A percentile compares a stretch with the other conserved stretches of the same genome.
These are phyloP conservation scores for Haplosporangium sp. DNA, from an alignment of 371 early-diverging fungal genomes.

Conservation along the genomic window DNA sequence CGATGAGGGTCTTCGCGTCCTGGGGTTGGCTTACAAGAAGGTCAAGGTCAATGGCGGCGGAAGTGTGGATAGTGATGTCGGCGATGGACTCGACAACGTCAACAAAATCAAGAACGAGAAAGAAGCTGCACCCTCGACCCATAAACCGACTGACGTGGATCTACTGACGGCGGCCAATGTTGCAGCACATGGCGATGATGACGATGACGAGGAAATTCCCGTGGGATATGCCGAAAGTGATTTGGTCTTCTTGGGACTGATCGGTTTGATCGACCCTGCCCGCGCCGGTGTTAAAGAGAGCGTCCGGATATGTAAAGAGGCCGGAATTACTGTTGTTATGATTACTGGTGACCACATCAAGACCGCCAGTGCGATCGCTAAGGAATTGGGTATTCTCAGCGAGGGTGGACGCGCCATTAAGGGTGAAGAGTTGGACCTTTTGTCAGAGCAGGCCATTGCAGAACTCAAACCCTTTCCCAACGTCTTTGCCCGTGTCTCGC, in stretches of 20 bases:
- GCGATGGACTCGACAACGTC: constrained; percentile 57
- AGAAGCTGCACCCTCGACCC: constrained; percentile 36
- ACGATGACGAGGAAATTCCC: constrained; percentile 46
- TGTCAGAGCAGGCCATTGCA: constrained; percentile 70
- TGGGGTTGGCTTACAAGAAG: constrained; percentile 74
- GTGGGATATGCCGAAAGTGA: constrained; percentile 61
- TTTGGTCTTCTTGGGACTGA: constrained; percentile 79
- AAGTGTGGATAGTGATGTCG: constrained; percentile 49
- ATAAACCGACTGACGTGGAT: constrained; percentile 41
- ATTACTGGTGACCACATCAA: constrained; percentile 84
- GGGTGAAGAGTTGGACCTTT: constrained; percentile 70
- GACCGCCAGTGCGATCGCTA: constrained; percentile 81
- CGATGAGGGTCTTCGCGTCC: constrained; percentile 80
- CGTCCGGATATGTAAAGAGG: constrained; percentile 69
- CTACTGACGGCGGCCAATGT: constrained; percentile 48
- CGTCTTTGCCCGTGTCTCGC: constrained; percentile 81
- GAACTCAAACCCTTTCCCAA: constrained; percentile 73
- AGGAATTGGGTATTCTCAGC: constrained; percentile 72
- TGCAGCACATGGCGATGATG: constrained; percentile 32
- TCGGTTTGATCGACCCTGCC: constrained; percentile 83
- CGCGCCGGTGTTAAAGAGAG: constrained; percentile 72
- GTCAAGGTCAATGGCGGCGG: constrained; percentile 53
- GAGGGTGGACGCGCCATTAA: constrained; percentile 62
- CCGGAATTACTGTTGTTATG: constrained; percentile 85
- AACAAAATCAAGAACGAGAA: constrained; percentile 56